Base-by-base conservation (phyloP, 768 basidiomycete genomes). In the Suillus tomentosus region DNA sequence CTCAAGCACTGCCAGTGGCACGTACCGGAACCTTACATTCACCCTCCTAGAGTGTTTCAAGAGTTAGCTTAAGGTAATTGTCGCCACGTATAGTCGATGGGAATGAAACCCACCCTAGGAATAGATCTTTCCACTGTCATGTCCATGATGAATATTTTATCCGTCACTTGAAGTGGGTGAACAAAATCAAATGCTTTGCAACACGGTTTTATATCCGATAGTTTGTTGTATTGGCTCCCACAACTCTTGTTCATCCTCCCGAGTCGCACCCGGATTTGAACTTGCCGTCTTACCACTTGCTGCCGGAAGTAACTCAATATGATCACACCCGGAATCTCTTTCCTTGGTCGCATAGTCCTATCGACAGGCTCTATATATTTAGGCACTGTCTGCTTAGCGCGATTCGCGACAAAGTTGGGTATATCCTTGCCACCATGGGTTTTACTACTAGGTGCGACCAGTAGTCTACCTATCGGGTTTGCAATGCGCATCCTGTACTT, bases 351-450 rank as follows among this genome's bases (percentile, higher is more conserved):
- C 11, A 10, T 56, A 19, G 47, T 55, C 17, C 27, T 51, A 6
- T 40, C 34, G 14, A 36, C 56, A 3, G 9, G 63, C 24, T 15
- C 64, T 31, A 45, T 62, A 31, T 65, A 36, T 24, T 17, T 69
- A 4, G 54, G 62, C 22, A 43, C 50, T 31, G 39, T 54, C 15
- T 55, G 42, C 3, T 9, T 66, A 2, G 64, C 61, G 43, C 64
- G 59, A n/a, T 27, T 70, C 24, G 40, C 64, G 17, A 61, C 65
- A 17, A 45, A 58, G 8, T 71, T 65, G 48, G 69, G 67, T 24
- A 34, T 71, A 36, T 39, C 70, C 6, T 64, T 81, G 19, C 79
- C 84, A 1, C 70, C 75, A 37, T 83, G 80, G 80, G 63, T 76
- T 34, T 62, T 81, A 0, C 67, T 77, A n/a, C 65, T 66, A 2